Base-by-base conservation (phyloP, 306 rosid genomes). In the Malus fusca region DNA sequence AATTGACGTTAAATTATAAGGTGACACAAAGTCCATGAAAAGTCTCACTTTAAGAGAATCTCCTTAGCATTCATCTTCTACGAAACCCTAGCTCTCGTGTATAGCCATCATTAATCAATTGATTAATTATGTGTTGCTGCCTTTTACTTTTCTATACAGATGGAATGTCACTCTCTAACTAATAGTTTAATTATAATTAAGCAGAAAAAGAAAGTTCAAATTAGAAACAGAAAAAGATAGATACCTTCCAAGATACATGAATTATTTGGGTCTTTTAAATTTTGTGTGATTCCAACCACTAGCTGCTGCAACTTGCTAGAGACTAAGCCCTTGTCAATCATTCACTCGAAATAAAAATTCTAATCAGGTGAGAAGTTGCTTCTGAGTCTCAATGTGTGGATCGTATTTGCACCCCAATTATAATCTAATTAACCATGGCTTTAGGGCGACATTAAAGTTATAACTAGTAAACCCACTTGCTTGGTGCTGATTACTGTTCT, bases 401-500 rank as follows among this genome's bases (percentile, higher is more conserved):
- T 42, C 17, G 53, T 59, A 42, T 51, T 73, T 44, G 69, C 40
- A 35, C 58, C 62, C 12, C 8, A 9, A 69, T 60, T 65, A 73
- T 48, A 15, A 69, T 51, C 23, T 68, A 73, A 76, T 68, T 22
- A 25, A 71, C 4, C 62, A 8, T 4, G 48, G 40, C 43, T 76
- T 73, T 68, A 64, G 11, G 62, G 78, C 70, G 70, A 76, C 86
- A 78, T 35, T 51, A 71, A 69, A 73, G 42, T 66, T 44, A 15
- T 30, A 69, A 73, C 30, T 53, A 52, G 33, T 18, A 67, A 71
- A 26, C 73, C 75, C 77, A 85, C 77, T 78, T 51, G 59, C 67
- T 46, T 80, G 77, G 79, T 85, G 85, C 75, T 78, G 71, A 71
- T 62, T 62, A 72, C 85, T 81, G 79, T 75, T 26, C 43, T 55